Percentiles rank a stretch among this genome's conserved stretches.
Conservation (phyloP, 805 yeast species). For the Starmerella ratchasimensis region DNA sequence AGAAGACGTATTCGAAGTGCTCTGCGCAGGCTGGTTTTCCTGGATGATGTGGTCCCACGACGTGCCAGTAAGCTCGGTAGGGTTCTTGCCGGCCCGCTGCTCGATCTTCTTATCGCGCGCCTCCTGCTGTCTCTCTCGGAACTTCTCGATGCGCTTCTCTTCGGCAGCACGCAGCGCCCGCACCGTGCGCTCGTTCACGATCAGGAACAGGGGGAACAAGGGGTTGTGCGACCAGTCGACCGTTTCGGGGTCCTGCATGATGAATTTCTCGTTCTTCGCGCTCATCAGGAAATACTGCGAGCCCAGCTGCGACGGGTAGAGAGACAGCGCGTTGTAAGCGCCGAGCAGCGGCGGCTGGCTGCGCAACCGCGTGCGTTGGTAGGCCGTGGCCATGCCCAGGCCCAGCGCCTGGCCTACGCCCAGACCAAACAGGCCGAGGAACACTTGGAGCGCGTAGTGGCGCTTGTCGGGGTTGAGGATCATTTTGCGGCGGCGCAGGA, state of each 20-base stretch:
- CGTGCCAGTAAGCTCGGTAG: constrained; percentile 11
- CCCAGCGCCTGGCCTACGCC: constrained; percentile 17
- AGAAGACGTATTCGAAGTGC: background rate
- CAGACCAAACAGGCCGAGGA: constrained; percentile 19
- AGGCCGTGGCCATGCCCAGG: constrained; percentile 8
- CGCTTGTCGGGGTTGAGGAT: constrained; percentile 8
- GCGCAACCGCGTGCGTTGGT: constrained; percentile 6
- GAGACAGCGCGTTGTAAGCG: constrained; percentile 14
- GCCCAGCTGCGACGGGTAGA: constrained; percentile 20
- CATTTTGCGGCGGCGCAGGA: constrained; percentile 10
- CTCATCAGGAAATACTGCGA: constrained; percentile 18
- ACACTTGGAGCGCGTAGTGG: constrained; percentile 14
- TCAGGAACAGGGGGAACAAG: constrained; percentile 19
- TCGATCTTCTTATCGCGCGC: constrained; percentile 2
- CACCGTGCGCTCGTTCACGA: constrained; percentile 12
- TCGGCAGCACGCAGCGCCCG: constrained; percentile 1
- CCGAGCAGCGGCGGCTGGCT: constrained; percentile 3
- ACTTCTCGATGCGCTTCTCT: constrained; percentile 1
- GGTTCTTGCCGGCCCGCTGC: background rate
- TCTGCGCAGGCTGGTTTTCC: background rate
- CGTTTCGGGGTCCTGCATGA: constrained; percentile 16
- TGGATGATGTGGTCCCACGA: constrained; percentile 15
- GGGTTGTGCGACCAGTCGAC: constrained; percentile 19
- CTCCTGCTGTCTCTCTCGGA: background rate
- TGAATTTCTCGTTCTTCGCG: constrained; percentile 13